Evolutionary conservation across 192 early-diverging fungal genomes (phyloP).

Genomic region (Radiomyces spectabilis): DNA sequence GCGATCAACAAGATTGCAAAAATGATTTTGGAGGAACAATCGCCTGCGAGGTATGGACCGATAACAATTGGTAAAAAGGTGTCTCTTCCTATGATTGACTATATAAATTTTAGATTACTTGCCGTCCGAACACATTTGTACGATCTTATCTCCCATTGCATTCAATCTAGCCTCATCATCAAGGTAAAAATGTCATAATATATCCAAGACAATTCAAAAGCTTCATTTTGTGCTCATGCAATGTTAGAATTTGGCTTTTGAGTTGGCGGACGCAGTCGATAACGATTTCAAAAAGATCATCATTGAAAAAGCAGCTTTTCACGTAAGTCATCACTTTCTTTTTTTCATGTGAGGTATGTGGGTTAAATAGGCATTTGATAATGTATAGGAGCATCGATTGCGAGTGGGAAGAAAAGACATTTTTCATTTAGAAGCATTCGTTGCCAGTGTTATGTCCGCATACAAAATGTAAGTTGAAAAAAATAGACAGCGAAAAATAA

Average conservation of each 20-base stretch:
- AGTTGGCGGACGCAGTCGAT: constrained; percentile 64
- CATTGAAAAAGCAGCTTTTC: constrained; percentile 72
- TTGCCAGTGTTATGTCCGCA: constrained; percentile 84
- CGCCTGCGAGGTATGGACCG: constrained; percentile 49
- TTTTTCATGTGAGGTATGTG: too few species aligned
- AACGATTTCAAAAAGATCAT: constrained; percentile 60
- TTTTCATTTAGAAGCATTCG: constrained; percentile 93
- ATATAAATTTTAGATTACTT: constrained; percentile 40
- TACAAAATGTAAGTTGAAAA: constrained; percentile 83
- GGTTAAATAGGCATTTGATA: background rate
- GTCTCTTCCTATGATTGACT: background rate
- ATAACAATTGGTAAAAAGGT: background rate
- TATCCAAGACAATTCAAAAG: background rate
- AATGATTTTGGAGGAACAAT: constrained; percentile 69
- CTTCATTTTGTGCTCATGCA: background rate
- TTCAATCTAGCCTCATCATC: constrained; percentile 73
- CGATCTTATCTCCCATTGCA: constrained; percentile 85
- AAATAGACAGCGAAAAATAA: too few species aligned
- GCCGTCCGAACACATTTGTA: constrained; percentile 72
- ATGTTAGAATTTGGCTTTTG: constrained; percentile 56
- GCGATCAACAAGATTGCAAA: constrained; percentile 63
- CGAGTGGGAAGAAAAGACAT: constrained; percentile 83
- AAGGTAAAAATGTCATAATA: constrained; percentile 42
- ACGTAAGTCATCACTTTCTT: constrained; percentile 45
- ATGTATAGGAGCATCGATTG: constrained; percentile 70